phyloP scores from a whole-genome alignment of 2,329 filamentous ascomycete species.

The Penicillium verrucosum region DNA sequence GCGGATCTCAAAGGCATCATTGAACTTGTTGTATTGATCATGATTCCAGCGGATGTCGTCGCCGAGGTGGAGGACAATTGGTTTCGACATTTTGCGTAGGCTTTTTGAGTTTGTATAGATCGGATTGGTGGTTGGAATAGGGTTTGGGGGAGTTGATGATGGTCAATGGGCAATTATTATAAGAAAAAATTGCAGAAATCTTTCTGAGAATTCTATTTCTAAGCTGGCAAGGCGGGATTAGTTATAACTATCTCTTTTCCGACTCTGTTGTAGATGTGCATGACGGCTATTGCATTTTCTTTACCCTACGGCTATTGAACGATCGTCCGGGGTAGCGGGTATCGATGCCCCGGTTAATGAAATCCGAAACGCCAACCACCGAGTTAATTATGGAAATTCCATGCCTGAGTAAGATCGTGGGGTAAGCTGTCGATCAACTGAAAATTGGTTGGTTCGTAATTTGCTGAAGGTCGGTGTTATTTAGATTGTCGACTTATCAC shows the following conservation, averaged over 20 bases:
- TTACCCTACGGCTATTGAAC: not conserved
- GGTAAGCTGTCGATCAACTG: too few relatives aligned
- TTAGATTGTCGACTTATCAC: too few relatives aligned
- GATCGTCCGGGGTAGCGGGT: not conserved
- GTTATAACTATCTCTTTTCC: not conserved
- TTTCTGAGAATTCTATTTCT: not conserved
- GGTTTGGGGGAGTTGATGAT: not conserved
- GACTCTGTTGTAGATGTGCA: not conserved
- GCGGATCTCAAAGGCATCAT: conserved; percentile 36
- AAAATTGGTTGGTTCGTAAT: too few relatives aligned
- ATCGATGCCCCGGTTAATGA: not conserved
- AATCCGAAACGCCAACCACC: not conserved
- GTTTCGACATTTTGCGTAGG: conserved; percentile 27
- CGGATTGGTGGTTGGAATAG: not conserved
- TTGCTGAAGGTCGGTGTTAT: too few relatives aligned
- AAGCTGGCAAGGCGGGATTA: not conserved
- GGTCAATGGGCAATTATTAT: not conserved
- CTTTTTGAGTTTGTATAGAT: not conserved
- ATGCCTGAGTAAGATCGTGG: too few relatives aligned
- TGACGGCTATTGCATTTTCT: not conserved
- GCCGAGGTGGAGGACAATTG: conserved; percentile 45
- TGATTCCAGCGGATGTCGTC: conserved; percentile 50
- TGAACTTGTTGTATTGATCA: conserved; percentile 42
- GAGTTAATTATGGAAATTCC: not conserved
- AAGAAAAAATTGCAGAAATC: not conserved